phyloP scores from a whole-genome alignment of 768 basidiomycete species.

The Gloeophyllum trabeum region DNA sequence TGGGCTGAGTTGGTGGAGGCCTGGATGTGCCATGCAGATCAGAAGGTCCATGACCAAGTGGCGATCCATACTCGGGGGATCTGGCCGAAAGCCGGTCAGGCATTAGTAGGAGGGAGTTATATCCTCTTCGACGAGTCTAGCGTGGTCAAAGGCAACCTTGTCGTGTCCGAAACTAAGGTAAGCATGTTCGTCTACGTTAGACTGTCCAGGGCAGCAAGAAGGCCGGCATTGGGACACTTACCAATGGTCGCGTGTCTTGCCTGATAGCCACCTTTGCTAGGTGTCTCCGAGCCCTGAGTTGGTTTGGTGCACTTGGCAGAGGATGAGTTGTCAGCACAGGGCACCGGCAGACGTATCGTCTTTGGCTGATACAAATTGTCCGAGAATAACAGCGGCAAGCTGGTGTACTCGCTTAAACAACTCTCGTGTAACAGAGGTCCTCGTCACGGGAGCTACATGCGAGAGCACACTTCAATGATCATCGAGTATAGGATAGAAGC shows the following conservation, averaged over 20 bases:
- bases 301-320: slow-evolving; percentile 33
- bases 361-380: slow-evolving; percentile 95
- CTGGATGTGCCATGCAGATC: slow-evolving; percentile 97
- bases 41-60: slow-evolving; percentile 66
- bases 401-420: slow-evolving; percentile 68
- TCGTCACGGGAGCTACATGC: slow-evolving; percentile 83
- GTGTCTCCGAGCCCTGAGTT: slow-evolving; percentile 38
- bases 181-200: slow-evolving; percentile 20
- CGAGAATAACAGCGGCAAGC: slow-evolving; percentile 42
- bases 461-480: slow-evolving; percentile 46
- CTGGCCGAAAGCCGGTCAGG: slow-evolving; percentile 65
- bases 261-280: slow-evolving; percentile 5
- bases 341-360: slow-evolving; percentile 22
- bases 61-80: slow-evolving; percentile 54
- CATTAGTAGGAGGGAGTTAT: slow-evolving; percentile 86
- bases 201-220: slow-evolving; percentile 75
- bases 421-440: slow-evolving; percentile 62
- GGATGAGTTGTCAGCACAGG: slow-evolving; percentile 15
- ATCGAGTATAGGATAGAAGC: slow-evolving; percentile 4
- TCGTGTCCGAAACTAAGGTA: slow-evolving; percentile 38
- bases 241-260: slow-evolving; percentile 41
- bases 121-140: slow-evolving; percentile 61
- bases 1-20: slow-evolving; percentile 97
- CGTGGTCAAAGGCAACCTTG: slow-evolving; percentile 40
- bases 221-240: slow-evolving; percentile 67